A percentile compares a stretch with the other conserved stretches of the same genome.
Conservation (phyloP, 805 yeast genomes). For the Suhomyces kilbournensis region DNA sequence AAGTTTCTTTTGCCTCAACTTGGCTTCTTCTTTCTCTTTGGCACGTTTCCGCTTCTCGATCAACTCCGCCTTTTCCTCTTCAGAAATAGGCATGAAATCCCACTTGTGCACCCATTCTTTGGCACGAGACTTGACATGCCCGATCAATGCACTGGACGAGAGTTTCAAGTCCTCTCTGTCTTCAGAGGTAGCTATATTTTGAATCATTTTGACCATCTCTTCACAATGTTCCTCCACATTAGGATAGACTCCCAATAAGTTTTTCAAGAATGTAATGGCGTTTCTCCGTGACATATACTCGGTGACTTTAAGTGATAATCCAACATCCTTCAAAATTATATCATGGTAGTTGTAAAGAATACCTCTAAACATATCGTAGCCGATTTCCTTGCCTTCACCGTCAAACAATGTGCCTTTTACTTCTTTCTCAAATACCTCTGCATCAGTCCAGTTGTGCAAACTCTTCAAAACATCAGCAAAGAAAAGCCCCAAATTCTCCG, state of each 20-base stretch:
- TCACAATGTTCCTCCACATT: slow-evolving; percentile 65
- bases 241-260: slow-evolving; percentile 63
- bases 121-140: slow-evolving; percentile 57
- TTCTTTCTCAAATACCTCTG: slow-evolving; percentile 24
- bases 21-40: slow-evolving; percentile 11
- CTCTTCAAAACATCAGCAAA: slow-evolving; percentile 51
- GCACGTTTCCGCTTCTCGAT: slow-evolving; percentile 20
- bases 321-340: slow-evolving; percentile 42
- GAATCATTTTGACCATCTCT: slow-evolving; percentile 44
- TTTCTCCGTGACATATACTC: slow-evolving; percentile 81
- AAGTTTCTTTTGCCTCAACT: slow-evolving; percentile 13
- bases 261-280: slow-evolving; percentile 72
- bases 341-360: slow-evolving; percentile 56
- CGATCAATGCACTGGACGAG: slow-evolving; percentile 69
- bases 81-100: slow-evolving; percentile 54
- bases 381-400: neutral
- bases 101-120: slow-evolving; percentile 49
- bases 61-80: slow-evolving; percentile 36
- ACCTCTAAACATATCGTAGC: slow-evolving; percentile 35
- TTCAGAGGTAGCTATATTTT: slow-evolving; percentile 50
- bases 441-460: slow-evolving; percentile 44
- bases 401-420: slow-evolving; percentile 13
- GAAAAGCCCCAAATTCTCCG: slow-evolving; percentile 80
- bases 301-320: slow-evolving; percentile 41
- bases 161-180: slow-evolving; percentile 75